Base-by-base conservation (phyloP, 106 monocot species). In the Dactylorhiza incarnata region DNA sequence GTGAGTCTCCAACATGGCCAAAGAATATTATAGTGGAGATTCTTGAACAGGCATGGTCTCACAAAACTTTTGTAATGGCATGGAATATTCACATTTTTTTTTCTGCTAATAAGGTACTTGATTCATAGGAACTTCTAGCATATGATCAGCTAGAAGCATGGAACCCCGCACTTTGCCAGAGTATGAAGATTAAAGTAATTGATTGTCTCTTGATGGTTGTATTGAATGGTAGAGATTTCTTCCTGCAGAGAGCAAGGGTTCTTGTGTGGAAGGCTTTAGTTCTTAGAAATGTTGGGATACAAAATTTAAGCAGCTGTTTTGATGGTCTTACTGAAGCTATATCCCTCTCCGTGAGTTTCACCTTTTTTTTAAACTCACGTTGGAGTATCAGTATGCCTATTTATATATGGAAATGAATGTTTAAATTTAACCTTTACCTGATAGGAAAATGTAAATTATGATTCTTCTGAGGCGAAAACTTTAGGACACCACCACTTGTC, bases 281-380 rank as follows among this genome's bases (percentile, higher is more conserved):
- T 67, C 74, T 90, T 78, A 88, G 92, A 82, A 76, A 73, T 79
- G 50, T 67, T 78, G 92, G 95, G 67, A 17, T 75, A 68, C 81
- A 90, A 67, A 80, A 78, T 29, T 80, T 95, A 72, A 78, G 29
- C 7, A 76, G 49, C 72, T 95, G 80, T 77, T 70, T 92, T 24
- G 81, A 90, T 52, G 83, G 85, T 73, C 81, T 95, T 7, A 79
- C 74, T 83, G 88, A 88, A 55, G 95, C 95, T 46, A 87, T 95
- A 75, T 77, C 81, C 58, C 77, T 90, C 56, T 83, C 92, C 56
- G 95, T 95, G 54, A 80, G 86, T 78, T 80, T 43, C 51, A 24
- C 7, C n/a, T 67, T 73, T 12, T 55, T 66, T 49, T 26, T 23
- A 73, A 73, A 61, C 16, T 72, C 4, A 26, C 51, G 48, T 81